phyloP scores from a whole-genome alignment of 2,329 filamentous ascomycete species.

The Colletotrichum caudatum region DNA sequence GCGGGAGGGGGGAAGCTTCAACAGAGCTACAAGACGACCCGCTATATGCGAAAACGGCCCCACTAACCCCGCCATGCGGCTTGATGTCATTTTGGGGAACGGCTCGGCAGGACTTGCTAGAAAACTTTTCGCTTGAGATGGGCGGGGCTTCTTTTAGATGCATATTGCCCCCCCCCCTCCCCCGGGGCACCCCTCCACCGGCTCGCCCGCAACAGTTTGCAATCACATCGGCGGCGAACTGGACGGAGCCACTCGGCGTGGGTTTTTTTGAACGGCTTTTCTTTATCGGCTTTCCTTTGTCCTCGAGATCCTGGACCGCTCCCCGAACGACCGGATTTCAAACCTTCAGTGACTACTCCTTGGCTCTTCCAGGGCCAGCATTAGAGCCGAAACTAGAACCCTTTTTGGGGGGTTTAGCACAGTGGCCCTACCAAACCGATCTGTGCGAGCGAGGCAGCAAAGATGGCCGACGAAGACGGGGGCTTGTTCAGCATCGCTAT shows the following conservation, averaged over 20 bases:
- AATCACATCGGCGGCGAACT: not conserved
- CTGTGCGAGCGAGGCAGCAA: not conserved
- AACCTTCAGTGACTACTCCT: not conserved
- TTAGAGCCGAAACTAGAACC: not conserved
- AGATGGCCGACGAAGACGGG: constrained; percentile 46
- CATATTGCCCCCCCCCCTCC: not conserved
- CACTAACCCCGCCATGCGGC: constrained; percentile 40
- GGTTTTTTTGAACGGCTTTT: not conserved
- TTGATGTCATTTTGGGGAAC: constrained; percentile 38
- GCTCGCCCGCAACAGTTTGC: not conserved
- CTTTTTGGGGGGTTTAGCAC: not conserved
- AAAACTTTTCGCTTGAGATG: not conserved
- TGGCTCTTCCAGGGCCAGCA: not conserved
- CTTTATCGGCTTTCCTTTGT: not conserved
- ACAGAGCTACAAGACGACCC: constrained; percentile 12
- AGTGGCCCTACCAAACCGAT: not conserved
- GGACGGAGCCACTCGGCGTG: not conserved
- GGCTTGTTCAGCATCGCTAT: constrained; percentile 50
- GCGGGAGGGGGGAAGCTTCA: not conserved
- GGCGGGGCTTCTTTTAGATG: not conserved
- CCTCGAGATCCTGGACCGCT: not conserved
- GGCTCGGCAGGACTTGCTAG: constrained; percentile 38
- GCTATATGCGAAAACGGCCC: constrained; percentile 16
- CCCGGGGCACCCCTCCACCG: not conserved
- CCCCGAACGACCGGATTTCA: not conserved